Percentiles rank a stretch among this genome's conserved stretches.
Evolutionary conservation across 2,329 filamentous ascomycete species (phyloP).

Genomic region (Fusarium citri): DNA sequence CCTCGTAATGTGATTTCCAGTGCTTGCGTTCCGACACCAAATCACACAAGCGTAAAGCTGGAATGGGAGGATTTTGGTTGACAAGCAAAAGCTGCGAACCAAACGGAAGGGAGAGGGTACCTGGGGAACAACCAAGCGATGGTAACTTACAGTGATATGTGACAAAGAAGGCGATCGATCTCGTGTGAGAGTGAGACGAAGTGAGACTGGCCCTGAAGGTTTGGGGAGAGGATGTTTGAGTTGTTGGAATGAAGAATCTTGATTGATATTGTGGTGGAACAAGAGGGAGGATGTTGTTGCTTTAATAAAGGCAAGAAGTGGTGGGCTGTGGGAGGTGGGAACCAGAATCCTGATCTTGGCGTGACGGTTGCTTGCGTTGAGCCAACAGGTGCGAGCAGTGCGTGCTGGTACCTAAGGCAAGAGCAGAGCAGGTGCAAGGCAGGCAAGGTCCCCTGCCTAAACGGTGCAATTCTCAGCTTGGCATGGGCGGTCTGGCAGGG

Average conservation of each 20-base stretch:
- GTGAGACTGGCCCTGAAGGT: constrained; percentile 33
- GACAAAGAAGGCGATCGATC: constrained; percentile 40
- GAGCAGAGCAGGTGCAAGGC: constrained; percentile 20
- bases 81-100: background rate
- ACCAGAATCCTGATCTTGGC: constrained; percentile 37
- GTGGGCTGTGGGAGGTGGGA: constrained; percentile 19
- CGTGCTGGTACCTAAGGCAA: constrained; percentile 26
- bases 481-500: constrained; percentile 39
- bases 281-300: constrained; percentile 37
- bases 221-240: constrained; percentile 40
- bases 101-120: background rate
- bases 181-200: constrained; percentile 34
- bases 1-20: constrained; percentile 33
- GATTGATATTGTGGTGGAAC: constrained; percentile 36
- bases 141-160: constrained; percentile 37
- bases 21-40: constrained; percentile 11
- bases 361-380: constrained; percentile 35
- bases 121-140: constrained; percentile 1
- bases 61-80: constrained; percentile 13
- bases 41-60: constrained; percentile 12
- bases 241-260: constrained; percentile 40
- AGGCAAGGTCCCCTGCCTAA: constrained; percentile 26
- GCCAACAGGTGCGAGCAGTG: constrained; percentile 26
- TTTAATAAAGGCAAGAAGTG: constrained; percentile 45
- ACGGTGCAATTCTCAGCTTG: constrained; percentile 19